These are phyloP conservation scores for Periglandula ipomoeae DNA, from an alignment of 2,329 filamentous ascomycete species.

Conservation along the genomic window DNA sequence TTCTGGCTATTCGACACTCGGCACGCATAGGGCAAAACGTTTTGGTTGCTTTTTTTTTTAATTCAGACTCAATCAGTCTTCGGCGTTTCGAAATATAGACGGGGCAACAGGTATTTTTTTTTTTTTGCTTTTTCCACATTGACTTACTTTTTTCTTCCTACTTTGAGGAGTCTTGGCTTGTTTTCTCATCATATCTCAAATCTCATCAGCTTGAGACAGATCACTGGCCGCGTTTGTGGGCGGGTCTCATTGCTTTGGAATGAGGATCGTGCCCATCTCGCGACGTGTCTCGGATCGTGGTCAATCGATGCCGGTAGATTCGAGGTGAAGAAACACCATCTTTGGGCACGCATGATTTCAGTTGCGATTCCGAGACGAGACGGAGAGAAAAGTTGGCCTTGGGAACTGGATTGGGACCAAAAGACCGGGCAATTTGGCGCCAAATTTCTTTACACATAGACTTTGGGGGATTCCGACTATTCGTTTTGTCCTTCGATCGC, in stretches of 20 bases:
- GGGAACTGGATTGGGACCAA: neutral
- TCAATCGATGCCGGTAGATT: slow-evolving; percentile 1
- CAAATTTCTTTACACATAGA: neutral
- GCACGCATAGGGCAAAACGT: slow-evolving; percentile 8
- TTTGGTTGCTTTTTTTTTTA: slow-evolving; percentile 2
- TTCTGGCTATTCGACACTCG: slow-evolving; percentile 1
- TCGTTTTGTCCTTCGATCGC: neutral
- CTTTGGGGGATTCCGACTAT: neutral
- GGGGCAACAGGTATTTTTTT: slow-evolving; percentile 14
- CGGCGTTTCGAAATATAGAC: slow-evolving; percentile 26
- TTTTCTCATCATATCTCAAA: slow-evolving; percentile 10
- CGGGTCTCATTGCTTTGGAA: slow-evolving; percentile 15
- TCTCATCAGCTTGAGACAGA: slow-evolving; percentile 9
- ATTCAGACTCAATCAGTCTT: slow-evolving; percentile 14
- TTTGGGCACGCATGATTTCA: no score
- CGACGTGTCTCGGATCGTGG: slow-evolving; percentile 22
- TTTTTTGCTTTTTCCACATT: slow-evolving; percentile 7
- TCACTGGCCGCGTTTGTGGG: neutral
- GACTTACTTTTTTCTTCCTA: slow-evolving; percentile 4
- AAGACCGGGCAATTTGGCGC: neutral
- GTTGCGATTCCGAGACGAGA: no score
- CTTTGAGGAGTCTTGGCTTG: slow-evolving; percentile 3
- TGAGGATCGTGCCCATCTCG: slow-evolving; percentile 18
- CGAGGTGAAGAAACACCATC: neutral
- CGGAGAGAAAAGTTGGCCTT: no score